Percentiles rank a stretch among this genome's conserved stretches.
These are phyloP conservation scores for Pyrenula aspistea DNA, from an alignment of 495 filamentous ascomycete species.

Conservation along the genomic window DNA sequence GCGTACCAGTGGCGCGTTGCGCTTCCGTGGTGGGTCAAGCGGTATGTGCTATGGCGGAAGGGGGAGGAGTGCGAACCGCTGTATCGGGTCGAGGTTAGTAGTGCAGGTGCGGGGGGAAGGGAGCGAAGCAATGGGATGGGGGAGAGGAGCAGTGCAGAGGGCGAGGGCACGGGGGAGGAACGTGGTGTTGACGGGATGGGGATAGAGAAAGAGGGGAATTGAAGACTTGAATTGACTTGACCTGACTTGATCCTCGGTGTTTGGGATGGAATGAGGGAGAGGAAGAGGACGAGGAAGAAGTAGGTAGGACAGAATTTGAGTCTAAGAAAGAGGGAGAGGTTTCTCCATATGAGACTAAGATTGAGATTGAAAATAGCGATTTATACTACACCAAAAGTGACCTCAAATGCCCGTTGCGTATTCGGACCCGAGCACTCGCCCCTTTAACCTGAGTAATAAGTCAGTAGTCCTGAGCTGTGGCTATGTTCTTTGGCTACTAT, in stretches of 20 bases:
- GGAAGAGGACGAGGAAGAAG: too few species aligned
- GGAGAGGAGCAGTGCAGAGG: neutral
- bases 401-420: neutral
- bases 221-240: too few species aligned
- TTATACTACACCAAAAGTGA: neutral
- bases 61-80: neutral
- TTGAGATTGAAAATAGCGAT: too few species aligned
- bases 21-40: conserved; percentile 32
- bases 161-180: neutral
- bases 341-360: too few species aligned
- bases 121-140: too few species aligned
- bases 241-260: too few species aligned
- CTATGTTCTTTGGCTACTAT: too few species aligned
- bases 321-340: too few species aligned
- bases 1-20: conserved; percentile 31
- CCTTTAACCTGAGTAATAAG: neutral
- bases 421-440: neutral
- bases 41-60: conserved; percentile 19
- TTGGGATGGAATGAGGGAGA: too few species aligned
- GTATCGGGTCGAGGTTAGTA: neutral
- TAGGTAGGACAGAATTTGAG: too few species aligned
- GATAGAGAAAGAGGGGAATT: too few species aligned
- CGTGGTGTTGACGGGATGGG: neutral
- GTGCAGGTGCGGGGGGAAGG: neutral
- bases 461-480: neutral